Conservation (phyloP, 139 green algal species). For the Coelastrella sp. region DNA sequence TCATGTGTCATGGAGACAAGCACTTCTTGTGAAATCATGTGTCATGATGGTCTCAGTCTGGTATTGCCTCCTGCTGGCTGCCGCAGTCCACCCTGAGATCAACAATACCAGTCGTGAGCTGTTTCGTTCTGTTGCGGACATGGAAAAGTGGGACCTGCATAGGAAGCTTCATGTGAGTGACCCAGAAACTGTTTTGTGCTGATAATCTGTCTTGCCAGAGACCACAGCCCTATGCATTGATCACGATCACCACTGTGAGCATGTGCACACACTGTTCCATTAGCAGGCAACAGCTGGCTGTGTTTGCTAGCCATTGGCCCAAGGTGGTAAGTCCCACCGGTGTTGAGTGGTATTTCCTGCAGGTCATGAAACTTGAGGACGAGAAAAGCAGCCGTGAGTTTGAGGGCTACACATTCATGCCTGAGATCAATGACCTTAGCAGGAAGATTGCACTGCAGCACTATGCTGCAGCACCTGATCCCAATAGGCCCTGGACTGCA, state of each 20-base stretch:
- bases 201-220: neutral
- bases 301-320: no score
- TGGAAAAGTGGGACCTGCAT: constrained; percentile 18
- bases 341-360: no score
- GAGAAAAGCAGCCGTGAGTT: neutral
- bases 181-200: neutral
- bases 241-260: no score
- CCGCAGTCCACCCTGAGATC: constrained; percentile 36
- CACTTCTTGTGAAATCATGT: neutral
- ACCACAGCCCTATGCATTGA: no score
- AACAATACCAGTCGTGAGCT: neutral
- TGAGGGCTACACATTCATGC: neutral
- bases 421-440: constrained; percentile 19
- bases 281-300: no score
- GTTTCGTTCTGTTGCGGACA: neutral
- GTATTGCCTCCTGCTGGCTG: neutral
- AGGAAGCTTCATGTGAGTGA: constrained; percentile 14
- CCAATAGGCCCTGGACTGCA: constrained; percentile 15
- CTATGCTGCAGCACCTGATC: constrained; percentile 30
- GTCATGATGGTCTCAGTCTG: neutral
- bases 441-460: neutral
- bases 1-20: neutral
- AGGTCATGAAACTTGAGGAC: neutral
- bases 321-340: no score
- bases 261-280: no score